Evolutionary conservation across 495 filamentous ascomycete genomes (phyloP), one percentile per base, ranked within the genome.

Genomic region (Lophiotrema nucula): DNA sequence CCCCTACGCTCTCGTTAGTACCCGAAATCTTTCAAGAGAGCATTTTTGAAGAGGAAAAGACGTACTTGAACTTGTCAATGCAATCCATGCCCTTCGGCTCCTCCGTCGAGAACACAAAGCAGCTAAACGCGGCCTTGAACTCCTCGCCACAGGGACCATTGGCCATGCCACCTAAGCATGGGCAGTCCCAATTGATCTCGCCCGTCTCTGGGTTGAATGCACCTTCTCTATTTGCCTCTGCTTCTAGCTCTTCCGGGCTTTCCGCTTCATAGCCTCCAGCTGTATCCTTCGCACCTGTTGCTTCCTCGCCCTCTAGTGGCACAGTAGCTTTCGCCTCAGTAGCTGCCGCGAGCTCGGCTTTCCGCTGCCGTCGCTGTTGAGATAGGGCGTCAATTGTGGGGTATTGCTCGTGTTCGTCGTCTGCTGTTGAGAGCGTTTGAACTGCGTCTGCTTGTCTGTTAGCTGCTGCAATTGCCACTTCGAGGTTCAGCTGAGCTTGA

Each of bases 161-260:
- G 8, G 93, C 93, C 93, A 98, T 98, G 24, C 93, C 93, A 45
- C 93, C 93, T 22, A 98, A 77, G 69, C 93, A 98, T 18, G 95
- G 93, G 73, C 93, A 98, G 70, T 97, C 93, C 95, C 95, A 98
- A 79, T 98, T 97, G 75, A 98, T 98, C 81, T 97, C 93, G 61
- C 93, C 93, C 8, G 93, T 98, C 79, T 97, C 95, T 12, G 90
- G 89, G 73, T 98, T 92, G 76, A 97, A 98, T 0, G 93, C 93
- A 19, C 92, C 93, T 71, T 97, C 82, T 59, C 90, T 79, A 48
- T 73, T 79, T 19, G 90, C 90, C 72, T 97, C 89, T 44, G 88
- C 82, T 72, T 93, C 86, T 15, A 93, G 75, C 4, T 81, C 85
- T 59, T 83, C 60, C 37, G 72, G 13, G 55, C 60, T 24, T 60